Base-by-base conservation (phyloP, 2,329 filamentous ascomycete genomes). In the Penicillium italicum region DNA sequence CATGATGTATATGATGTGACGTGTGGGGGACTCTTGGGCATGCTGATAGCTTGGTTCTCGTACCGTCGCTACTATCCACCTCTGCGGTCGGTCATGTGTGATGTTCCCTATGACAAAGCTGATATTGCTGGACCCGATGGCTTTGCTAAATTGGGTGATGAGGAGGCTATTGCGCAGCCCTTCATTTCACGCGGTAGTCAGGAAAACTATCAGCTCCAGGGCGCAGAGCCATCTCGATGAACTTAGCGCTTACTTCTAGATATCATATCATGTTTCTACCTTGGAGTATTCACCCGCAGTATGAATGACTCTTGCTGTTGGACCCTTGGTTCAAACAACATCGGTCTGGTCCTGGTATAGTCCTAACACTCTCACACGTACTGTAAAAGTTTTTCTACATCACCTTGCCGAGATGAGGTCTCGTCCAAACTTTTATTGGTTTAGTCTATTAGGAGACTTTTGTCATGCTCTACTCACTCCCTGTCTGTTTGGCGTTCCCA, bases 1-100 rank as follows among this genome's bases (percentile, higher is more conserved):
- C 84, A 87, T 58, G 84, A 86, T 68, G 81, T 85, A 2, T 85
- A 81, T 55, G 84, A 87, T 68, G 83, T 87, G 5, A 80, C 80
- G 4, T 74, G 74, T 7, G 84, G 84, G 0, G 80, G 78, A 16
- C 50, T 81, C 20, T 66, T 87, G 7, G 84, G 85, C 0, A 73
- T 84, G 30, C 53, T 72, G 1, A 74, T 86, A 3, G 79, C 83
- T 14, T 82, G 79, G 67, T 81, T 83, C 58, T 82, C 80, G 8
- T 87, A 85, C 67, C 74, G 83, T 51, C 74, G 84, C 47, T 86
- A 86, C 64, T 87, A 82, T 65, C 84, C 84, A 0, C 70, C 77
- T 5, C 64, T 86, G 52, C 70, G 77, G 42, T 77, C 75, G n/a
- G 62, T 63, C 14, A 67, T 69, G n/a, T 85, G 83, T 62, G 78